These are phyloP conservation scores for Ampelomyces quisqualis DNA, from an alignment of 2,329 filamentous ascomycete genomes.

Conservation along the genomic window DNA sequence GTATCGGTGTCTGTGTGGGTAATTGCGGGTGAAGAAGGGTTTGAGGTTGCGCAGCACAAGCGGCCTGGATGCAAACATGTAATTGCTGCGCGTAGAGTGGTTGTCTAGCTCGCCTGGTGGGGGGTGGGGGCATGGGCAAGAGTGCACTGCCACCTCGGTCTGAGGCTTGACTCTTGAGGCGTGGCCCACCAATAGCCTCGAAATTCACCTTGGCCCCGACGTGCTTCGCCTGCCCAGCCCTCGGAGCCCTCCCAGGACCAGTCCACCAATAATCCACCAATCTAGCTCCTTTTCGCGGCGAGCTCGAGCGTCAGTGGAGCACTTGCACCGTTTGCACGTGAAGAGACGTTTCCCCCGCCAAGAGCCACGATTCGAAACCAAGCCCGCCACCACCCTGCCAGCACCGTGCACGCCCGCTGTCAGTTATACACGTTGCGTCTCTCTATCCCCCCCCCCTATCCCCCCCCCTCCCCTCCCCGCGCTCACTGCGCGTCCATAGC, in stretches of 20 bases:
- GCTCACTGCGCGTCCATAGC: conserved; percentile 35
- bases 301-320: conserved; percentile 14
- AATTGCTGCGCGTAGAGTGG: conserved; percentile 13
- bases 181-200: conserved; percentile 29
- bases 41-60: conserved; percentile 1
- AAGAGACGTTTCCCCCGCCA: conserved; percentile 36
- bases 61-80: conserved; percentile 19
- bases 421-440: conserved; percentile 11
- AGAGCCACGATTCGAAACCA: conserved; percentile 18
- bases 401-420: conserved; percentile 17
- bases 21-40: background rate
- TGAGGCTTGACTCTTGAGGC: no score
- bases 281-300: conserved; percentile 1
- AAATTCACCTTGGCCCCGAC: conserved; percentile 27
- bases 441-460: no score
- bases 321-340: conserved; percentile 33
- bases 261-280: no score
- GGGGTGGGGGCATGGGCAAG: conserved; percentile 1
- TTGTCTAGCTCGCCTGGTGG: conserved; percentile 1
- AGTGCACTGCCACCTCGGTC: background rate
- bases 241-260: conserved; percentile 1
- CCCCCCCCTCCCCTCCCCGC: conserved; percentile 22
- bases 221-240: conserved; percentile 3
- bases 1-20: background rate
- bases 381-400: conserved; percentile 17